These are phyloP conservation scores for Scheffersomyces ergatensis DNA, from an alignment of 805 yeast species.

Conservation along the genomic window DNA sequence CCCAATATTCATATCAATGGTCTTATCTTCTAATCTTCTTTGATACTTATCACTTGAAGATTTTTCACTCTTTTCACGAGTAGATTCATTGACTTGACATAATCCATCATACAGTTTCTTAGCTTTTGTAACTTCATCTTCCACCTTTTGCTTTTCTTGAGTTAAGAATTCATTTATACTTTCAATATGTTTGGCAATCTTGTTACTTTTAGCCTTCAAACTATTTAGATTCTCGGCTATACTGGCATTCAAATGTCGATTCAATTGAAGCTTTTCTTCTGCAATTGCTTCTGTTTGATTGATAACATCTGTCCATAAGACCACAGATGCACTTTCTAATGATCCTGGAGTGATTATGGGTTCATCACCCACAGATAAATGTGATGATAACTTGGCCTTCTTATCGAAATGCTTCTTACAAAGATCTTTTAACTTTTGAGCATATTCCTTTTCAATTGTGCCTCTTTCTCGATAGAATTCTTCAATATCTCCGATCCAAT, in stretches of 20 bases:
- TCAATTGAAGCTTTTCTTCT: conserved; percentile 58
- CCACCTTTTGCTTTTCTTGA: conserved; percentile 45
- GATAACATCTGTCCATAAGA: conserved; percentile 86
- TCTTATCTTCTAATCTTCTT: conserved; percentile 58
- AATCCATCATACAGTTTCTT: conserved; percentile 78
- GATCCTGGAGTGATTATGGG: conserved; percentile 96
- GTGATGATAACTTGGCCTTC: conserved; percentile 67
- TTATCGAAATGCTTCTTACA: conserved; percentile 69
- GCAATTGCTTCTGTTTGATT: conserved; percentile 81
- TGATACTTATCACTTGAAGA: conserved; percentile 46
- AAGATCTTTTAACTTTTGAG: conserved; percentile 61
- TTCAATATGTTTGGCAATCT: conserved; percentile 54
- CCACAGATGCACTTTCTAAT: conserved; percentile 80
- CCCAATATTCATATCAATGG: conserved; percentile 79
- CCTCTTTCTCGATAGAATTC: conserved; percentile 83
- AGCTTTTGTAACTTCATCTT: conserved; percentile 57
- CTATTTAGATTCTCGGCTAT: conserved; percentile 60
- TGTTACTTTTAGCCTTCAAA: conserved; percentile 52
- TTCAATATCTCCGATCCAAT: conserved; percentile 77
- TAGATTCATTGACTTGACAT: conserved; percentile 77
- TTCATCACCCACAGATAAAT: conserved; percentile 82
- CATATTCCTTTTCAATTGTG: conserved; percentile 76
- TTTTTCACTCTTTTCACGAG: conserved; percentile 72
- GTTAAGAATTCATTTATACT: conserved; percentile 58
- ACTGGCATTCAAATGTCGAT: conserved; percentile 57